Base-by-base conservation (phyloP, 176 grass and related monocot genomes). In the Triticum urartu region DNA sequence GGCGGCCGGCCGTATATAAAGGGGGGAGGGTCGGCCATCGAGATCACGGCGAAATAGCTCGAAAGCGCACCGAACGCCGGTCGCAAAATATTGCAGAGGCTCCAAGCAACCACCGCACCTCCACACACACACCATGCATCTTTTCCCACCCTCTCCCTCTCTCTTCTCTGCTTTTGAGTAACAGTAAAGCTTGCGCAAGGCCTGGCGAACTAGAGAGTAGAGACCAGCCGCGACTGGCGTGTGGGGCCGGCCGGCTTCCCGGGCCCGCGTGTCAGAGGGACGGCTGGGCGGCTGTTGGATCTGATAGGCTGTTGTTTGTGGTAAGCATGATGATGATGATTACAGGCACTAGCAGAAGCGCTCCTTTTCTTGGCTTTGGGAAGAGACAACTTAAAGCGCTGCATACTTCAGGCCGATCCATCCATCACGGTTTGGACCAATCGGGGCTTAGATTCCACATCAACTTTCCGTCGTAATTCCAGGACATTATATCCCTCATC, bases 351-450 rank as follows among this genome's bases (percentile, higher is more conserved):
- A 52, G 11, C 22, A 14, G 81, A 87, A 91, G 85, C 81, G 45
- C 54, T 58, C 17, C 89, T 87, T 91, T 91, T 13, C 85, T 87
- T 91, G 85, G 81, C 89, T 87, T 87, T 62, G 75, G 85, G 89
- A 75, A 38, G 89, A 91, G 60, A 75, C 13, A 62, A 87, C 18
- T 68, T 36, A 80, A 80, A 84, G 89, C 79, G 5, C 5, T 12
- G 54, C 54, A 21, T 11, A 70, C 14, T 38, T 86, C 64, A 76
- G 72, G 42, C 54, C 30, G 11, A 11, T 21, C 43, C 0, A 11
- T 21, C 43, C 0, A 54, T 6, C 48, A 54, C 14, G 50, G 2
- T 7, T 21, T 18, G 26, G 24, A 64, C 54, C 50, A 45, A 42
- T 75, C 5, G 21, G 32, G 25, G 64, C 58, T 66, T 47, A 83